Conservation (phyloP, 2,329 filamentous ascomycete genomes). For the Didymosphaeria variabile region DNA sequence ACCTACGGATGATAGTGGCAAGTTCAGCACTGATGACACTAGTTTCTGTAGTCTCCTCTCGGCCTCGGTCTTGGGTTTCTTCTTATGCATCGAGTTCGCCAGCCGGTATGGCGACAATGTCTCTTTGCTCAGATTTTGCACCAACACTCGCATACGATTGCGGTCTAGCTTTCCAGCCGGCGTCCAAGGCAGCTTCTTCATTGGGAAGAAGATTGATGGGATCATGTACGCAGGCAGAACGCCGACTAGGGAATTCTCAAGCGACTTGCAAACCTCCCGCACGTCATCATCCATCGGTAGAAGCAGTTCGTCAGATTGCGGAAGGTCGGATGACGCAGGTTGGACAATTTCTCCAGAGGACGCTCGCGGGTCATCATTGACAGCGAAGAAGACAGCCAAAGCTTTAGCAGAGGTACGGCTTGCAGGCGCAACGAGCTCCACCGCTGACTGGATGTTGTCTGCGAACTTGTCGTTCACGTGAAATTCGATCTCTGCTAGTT, state of each 20-base stretch:
- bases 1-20: slow-evolving; percentile 35
- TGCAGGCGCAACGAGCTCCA: slow-evolving; percentile 44
- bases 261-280: slow-evolving; percentile 38
- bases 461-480: slow-evolving; percentile 47
- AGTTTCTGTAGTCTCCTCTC: slow-evolving; percentile 45
- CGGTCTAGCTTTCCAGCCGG: slow-evolving; percentile 46
- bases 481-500: slow-evolving; percentile 39
- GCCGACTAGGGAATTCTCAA: slow-evolving; percentile 41
- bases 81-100: slow-evolving; percentile 39
- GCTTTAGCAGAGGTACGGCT: slow-evolving; percentile 40
- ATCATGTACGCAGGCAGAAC: slow-evolving; percentile 47
- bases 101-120: slow-evolving; percentile 41
- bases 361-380: slow-evolving; percentile 23
- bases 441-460: slow-evolving; percentile 42
- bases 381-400: slow-evolving; percentile 43
- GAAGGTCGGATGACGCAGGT: slow-evolving; percentile 28
- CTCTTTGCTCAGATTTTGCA: slow-evolving; percentile 41
- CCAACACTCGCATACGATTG: slow-evolving; percentile 37
- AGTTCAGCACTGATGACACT: slow-evolving; percentile 39
- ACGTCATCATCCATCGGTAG: slow-evolving; percentile 37
- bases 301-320: slow-evolving; percentile 39
- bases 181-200: slow-evolving; percentile 44
- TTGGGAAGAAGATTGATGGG: slow-evolving; percentile 43
- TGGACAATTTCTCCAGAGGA: slow-evolving; percentile 23
- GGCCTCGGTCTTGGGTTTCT: slow-evolving; percentile 32